Base-by-base conservation (phyloP, 192 early-diverging fungal genomes). In the Coemansia sp. region DNA sequence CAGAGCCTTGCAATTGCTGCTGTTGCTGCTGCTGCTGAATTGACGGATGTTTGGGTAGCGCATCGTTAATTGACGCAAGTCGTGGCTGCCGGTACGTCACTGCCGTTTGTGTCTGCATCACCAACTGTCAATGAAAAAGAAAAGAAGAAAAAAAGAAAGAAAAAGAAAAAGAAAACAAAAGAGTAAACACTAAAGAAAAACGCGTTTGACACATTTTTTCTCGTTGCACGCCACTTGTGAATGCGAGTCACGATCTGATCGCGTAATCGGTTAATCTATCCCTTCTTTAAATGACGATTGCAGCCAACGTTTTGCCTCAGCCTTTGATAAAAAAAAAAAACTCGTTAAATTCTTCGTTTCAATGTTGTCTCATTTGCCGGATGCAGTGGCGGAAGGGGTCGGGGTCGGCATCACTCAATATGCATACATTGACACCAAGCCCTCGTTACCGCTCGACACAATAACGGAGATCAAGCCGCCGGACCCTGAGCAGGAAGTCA, bases 21-120 rank as follows among this genome's bases (percentile, higher is more conserved):
- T 62, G 62, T 31, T 54, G 68, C 39, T 20, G 49, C 58, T 47
- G 71, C 19, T 47, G 60, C 4, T 46, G 43, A 19, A 17, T n/a
- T n/a, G n/a, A n/a, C n/a, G n/a, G n/a, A 11, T 9, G 57, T 22
- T 60, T 66, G 43, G 32, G 22, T 36, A 24, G 20, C n/a, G 47
- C 9, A n/a, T 64, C 73, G 29, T 75, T 68, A 31, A 69, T 42
- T 31, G 73, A 69, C 29, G 73, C 62, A 7, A 69, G 68, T 6
- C 68, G 76, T 39, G 51, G 27, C 51, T 67, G 76, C 11, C 65
- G 58, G 31, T 65, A 49, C 51, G 32, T 7, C 32, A 35, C 32
- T 35, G 32, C 32, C 32, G 32, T 46, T 11, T 46, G 17, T 46
- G 45, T 24, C 22, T 46, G 17, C n/a, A 9, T 46, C 17, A 6